A percentile compares a stretch with the other conserved stretches of the same genome.
Evolutionary conservation across 106 monocot species (phyloP).

Genomic region (Acorus calamus): DNA sequence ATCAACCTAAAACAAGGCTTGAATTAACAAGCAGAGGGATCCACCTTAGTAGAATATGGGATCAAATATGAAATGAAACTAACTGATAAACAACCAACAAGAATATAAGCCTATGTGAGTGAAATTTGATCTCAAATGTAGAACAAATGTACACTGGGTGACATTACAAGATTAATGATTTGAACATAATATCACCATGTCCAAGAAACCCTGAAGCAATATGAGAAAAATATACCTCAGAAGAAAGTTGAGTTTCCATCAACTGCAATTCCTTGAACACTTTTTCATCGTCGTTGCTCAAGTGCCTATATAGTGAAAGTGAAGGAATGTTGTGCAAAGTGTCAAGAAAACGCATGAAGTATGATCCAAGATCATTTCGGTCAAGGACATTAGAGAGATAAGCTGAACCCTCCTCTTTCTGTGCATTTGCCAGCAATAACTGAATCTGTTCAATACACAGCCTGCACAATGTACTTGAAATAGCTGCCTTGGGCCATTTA

Average conservation of each 20-base stretch:
- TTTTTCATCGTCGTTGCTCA: constrained; percentile 65
- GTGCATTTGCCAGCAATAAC: constrained; percentile 82
- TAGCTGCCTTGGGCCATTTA: constrained; percentile 82
- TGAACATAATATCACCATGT: not conserved
- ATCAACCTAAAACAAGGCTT: too few species aligned
- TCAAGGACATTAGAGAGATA: constrained; percentile 16
- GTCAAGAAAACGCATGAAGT: constrained; percentile 66
- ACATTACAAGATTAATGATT: not conserved
- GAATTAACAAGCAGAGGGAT: too few species aligned
- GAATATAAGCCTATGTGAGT: too few species aligned
- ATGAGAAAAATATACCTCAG: constrained; percentile 39
- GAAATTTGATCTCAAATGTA: too few species aligned
- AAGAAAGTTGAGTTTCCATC: constrained; percentile 56
- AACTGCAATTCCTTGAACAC: constrained; percentile 65
- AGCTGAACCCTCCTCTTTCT: constrained; percentile 45
- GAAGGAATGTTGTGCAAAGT: constrained; percentile 83
- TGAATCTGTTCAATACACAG: constrained; percentile 80
- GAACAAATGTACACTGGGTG: too few species aligned
- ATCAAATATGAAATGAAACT: too few species aligned
- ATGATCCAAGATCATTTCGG: constrained; percentile 69
- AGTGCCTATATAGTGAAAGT: constrained; percentile 61
- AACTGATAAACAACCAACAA: too few species aligned
- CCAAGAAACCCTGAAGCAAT: not conserved
- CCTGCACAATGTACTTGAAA: constrained; percentile 51
- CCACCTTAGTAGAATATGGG: too few species aligned